phyloP scores from a whole-genome alignment of 768 basidiomycete genomes.

The Lentinula edodes region DNA sequence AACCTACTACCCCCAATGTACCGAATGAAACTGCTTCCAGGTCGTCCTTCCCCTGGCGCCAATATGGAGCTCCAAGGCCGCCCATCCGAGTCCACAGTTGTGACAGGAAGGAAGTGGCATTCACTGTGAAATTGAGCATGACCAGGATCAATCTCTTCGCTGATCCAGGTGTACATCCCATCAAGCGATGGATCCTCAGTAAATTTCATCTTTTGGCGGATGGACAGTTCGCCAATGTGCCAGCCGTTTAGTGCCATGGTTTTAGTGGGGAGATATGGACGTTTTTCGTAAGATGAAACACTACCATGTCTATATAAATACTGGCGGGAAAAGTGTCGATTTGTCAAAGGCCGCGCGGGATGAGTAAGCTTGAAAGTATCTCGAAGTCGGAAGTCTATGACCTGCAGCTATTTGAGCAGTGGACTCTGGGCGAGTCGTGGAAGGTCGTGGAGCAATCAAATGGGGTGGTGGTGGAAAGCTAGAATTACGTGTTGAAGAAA shows the following conservation, averaged over 20 bases:
- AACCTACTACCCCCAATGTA: slow-evolving; percentile 30
- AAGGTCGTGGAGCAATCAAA: no score
- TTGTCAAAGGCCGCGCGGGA: not conserved
- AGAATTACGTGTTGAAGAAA: no score
- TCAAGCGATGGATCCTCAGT: slow-evolving; percentile 26
- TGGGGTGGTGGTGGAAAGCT: no score
- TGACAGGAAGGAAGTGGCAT: slow-evolving; percentile 51
- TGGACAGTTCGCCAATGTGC: slow-evolving; percentile 47
- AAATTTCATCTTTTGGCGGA: slow-evolving; percentile 43
- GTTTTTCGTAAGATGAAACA: not conserved
- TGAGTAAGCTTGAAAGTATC: not conserved
- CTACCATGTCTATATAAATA: not conserved
- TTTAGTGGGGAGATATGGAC: not conserved
- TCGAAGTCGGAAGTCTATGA: not conserved
- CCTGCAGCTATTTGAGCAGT: not conserved
- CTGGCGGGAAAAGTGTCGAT: not conserved
- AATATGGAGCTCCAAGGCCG: slow-evolving; percentile 61
- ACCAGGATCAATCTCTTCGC: slow-evolving; percentile 41
- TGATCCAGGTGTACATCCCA: slow-evolving; percentile 33
- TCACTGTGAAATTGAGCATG: slow-evolving; percentile 44
- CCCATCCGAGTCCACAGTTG: slow-evolving; percentile 42
- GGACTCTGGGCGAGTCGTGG: no score
- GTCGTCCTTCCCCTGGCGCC: slow-evolving; percentile 34
- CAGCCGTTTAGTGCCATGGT: slow-evolving; percentile 33
- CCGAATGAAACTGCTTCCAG: slow-evolving; percentile 35